Evolutionary conservation across 495 filamentous ascomycete species (phyloP).

Genomic region (Annulohypoxylon bovei): DNA sequence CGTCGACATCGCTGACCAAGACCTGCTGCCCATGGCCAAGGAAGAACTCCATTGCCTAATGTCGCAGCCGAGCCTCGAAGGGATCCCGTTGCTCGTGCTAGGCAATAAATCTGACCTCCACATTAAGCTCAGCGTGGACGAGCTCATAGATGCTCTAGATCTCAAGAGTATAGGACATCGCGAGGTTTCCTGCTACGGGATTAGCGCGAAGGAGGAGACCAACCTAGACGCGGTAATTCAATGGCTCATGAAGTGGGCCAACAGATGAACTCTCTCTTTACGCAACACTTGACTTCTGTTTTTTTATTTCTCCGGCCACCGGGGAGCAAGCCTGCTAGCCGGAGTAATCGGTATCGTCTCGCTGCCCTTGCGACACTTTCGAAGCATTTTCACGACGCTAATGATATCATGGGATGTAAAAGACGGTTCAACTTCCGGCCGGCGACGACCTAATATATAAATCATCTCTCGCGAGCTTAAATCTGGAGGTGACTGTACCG

Average conservation of each 20-base stretch:
- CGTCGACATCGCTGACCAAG: slow-evolving; percentile 86
- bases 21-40: slow-evolving; percentile 83
- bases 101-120: slow-evolving; percentile 97
- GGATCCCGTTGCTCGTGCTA: slow-evolving; percentile 93
- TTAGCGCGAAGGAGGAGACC: slow-evolving; percentile 97
- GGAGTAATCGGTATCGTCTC: slow-evolving; percentile 21
- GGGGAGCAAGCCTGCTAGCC: slow-evolving; percentile 11
- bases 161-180: slow-evolving; percentile 88
- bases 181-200: slow-evolving; percentile 98
- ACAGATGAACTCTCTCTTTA: slow-evolving; percentile 53
- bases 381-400: slow-evolving; percentile 49
- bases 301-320: slow-evolving; percentile 24
- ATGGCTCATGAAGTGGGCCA: slow-evolving; percentile 92
- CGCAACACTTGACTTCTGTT: slow-evolving; percentile 18
- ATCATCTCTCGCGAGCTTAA: slow-evolving; percentile 48
- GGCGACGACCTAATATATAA: slow-evolving; percentile 58
- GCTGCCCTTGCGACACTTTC: slow-evolving; percentile 39
- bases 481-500: slow-evolving; percentile 34
- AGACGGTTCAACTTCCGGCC: slow-evolving; percentile 54
- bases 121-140: slow-evolving; percentile 87
- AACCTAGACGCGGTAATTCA: slow-evolving; percentile 97
- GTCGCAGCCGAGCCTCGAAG: slow-evolving; percentile 82
- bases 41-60: slow-evolving; percentile 93
- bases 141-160: slow-evolving; percentile 92
- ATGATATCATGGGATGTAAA: slow-evolving; percentile 49